Conservation (phyloP, 2,329 filamentous ascomycete species). For the Xylaria digitata region DNA sequence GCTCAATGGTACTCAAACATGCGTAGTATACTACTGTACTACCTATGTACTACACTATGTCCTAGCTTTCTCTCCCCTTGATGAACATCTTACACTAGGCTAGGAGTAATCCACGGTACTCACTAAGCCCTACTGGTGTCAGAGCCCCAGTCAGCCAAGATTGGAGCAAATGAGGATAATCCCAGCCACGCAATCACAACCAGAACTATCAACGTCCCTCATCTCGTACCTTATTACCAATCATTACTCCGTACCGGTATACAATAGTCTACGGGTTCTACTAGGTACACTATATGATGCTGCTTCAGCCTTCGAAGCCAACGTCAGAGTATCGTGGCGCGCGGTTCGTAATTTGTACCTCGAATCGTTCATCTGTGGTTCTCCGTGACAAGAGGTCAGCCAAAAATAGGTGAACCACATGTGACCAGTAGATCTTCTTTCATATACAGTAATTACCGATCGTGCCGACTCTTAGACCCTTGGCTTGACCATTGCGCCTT, state of each 20-base stretch:
- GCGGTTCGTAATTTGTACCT: neutral
- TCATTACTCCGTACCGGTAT: no score
- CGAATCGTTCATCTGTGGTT: neutral
- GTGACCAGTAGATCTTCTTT: neutral
- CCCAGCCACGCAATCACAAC: constrained; percentile 25
- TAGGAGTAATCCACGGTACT: neutral
- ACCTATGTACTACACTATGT: no score
- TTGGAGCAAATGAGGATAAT: constrained; percentile 29
- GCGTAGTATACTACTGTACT: no score
- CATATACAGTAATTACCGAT: neutral
- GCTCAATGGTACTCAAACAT: neutral
- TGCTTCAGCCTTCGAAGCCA: neutral
- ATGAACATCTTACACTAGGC: no score
- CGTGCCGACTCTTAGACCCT: neutral
- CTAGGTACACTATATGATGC: neutral
- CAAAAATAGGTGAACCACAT: neutral
- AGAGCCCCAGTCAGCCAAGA: constrained; percentile 27
- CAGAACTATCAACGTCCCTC: neutral
- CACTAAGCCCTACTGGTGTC: constrained; percentile 18
- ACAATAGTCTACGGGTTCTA: no score
- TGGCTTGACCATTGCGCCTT: no score
- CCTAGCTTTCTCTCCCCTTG: no score
- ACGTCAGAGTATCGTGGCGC: neutral
- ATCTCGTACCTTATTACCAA: neutral
- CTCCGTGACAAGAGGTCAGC: neutral